phyloP scores from a whole-genome alignment of 306 rosid genomes.

The Pueraria montana region DNA sequence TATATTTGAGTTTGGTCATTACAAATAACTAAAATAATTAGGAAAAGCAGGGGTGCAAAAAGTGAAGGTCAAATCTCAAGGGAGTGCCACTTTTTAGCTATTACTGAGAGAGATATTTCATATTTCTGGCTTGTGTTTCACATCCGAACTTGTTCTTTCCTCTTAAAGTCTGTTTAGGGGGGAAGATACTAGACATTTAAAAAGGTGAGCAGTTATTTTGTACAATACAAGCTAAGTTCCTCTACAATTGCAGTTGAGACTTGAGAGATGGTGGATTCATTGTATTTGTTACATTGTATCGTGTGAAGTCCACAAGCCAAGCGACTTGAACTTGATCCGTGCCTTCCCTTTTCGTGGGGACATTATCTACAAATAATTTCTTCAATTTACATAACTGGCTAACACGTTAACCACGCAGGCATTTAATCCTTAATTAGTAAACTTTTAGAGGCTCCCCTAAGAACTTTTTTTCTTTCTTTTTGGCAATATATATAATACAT shows the following conservation, averaged over 20 bases:
- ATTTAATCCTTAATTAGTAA: not conserved
- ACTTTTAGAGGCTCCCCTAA: not conserved
- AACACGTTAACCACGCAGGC: constrained; percentile 5
- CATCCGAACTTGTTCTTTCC: not conserved
- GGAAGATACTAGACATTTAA: not conserved
- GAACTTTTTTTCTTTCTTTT: not conserved
- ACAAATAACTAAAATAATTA: not conserved
- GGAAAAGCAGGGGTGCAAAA: not conserved
- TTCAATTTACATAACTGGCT: not conserved
- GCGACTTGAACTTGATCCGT: not conserved
- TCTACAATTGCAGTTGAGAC: not conserved
- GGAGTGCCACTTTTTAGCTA: not conserved
- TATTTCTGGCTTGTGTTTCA: constrained; percentile 13
- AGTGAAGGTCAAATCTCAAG: constrained; percentile 7
- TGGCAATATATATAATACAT: not conserved
- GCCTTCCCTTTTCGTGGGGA: not conserved
- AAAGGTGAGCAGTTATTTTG: not conserved
- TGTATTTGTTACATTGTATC: not conserved
- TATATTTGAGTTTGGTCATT: not conserved
- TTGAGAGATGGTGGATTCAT: not conserved
- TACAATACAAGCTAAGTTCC: not conserved
- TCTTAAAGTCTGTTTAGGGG: not conserved
- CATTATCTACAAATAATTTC: not conserved
- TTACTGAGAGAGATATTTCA: not conserved
- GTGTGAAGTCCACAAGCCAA: not conserved